phyloP scores from a whole-genome alignment of 1,139 yeast genomes.

The Saccharomycopsis hybrid region DNA sequence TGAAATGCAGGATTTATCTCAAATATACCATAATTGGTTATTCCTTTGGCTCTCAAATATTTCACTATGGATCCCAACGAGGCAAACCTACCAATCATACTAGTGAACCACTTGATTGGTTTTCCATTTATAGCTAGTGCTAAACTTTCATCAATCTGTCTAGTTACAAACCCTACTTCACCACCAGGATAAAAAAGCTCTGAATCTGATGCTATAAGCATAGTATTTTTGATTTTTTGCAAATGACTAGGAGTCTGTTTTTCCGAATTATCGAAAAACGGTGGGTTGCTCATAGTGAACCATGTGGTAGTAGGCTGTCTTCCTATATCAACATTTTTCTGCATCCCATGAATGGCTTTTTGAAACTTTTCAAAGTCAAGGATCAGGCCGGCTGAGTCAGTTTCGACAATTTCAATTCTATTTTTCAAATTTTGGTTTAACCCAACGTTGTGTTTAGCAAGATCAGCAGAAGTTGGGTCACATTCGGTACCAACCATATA shows the following conservation, averaged over 20 bases:
- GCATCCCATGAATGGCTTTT: neutral
- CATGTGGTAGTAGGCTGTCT: neutral
- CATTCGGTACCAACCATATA: slow-evolving; percentile 16
- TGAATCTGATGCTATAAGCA: slow-evolving; percentile 12
- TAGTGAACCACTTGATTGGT: slow-evolving; percentile 9
- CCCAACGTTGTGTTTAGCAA: slow-evolving; percentile 10
- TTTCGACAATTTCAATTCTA: slow-evolving; percentile 4
- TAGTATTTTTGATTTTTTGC: slow-evolving; percentile 7
- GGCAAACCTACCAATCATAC: slow-evolving; percentile 16
- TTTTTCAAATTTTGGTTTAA: neutral
- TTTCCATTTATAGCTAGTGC: neutral
- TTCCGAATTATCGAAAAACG: slow-evolving; percentile 17
- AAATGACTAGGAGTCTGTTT: neutral
- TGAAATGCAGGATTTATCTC: slow-evolving; percentile 11
- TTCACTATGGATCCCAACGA: slow-evolving; percentile 15
- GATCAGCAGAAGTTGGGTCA: slow-evolving; percentile 7
- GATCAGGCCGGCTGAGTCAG: neutral
- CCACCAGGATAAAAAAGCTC: slow-evolving; percentile 18
- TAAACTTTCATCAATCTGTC: slow-evolving; percentile 12
- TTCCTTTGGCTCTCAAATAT: neutral
- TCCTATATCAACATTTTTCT: neutral
- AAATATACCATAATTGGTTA: slow-evolving; percentile 15
- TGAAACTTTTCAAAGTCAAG: neutral
- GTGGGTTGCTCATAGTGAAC: slow-evolving; percentile 20
- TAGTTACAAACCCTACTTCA: slow-evolving; percentile 16